Base-by-base conservation (phyloP, 176 grass and related monocot genomes). In the Bonia amplexicaulis region DNA sequence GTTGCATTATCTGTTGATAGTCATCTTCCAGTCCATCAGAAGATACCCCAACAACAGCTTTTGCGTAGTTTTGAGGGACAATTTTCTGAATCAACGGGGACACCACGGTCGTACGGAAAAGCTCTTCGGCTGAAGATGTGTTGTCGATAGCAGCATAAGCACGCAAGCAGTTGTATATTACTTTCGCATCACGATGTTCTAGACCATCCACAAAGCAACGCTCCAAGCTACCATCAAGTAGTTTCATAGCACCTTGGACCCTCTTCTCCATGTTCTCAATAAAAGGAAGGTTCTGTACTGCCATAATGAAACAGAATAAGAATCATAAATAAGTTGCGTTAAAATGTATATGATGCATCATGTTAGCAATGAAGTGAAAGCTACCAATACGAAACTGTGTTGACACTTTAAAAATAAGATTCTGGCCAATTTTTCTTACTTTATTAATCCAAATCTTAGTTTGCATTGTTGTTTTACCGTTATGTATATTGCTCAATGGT, bases 231-330 rank as follows among this genome's bases (percentile, higher is more conserved):
- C 88, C 85, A 89, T 96, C 93, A 77, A 99, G 86, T 88, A 92
- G 84, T 93, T 87, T 89, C 69, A 88, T 94, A 65, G 93, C 90
- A 68, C 88, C 85, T 78, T 96, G 93, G 80, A 92, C 93, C 80
- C 96, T 96, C 86, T 99, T 99, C 84, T 99, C 96, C 93, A 99
- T 92, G 93, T 99, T 99, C 85, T 91, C 93, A 74, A 96, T 99
- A 80, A 99, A 99, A 62, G 96, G 96, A 69, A 99, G 93, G 82
- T 99, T 96, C 96, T 99, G 96, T 85, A 99, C 93, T 99, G 93
- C 91, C 93, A 93, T 81, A 85, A 89, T 72, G 62, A 82, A 87
- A 48, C 54, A 63, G 65, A 72, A 86, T 91, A 89, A 91, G 89
- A 85, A 95, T 69, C 76, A 85, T 77, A 91, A 78, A 86, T 86